phyloP scores from a whole-genome alignment of 2,329 filamentous ascomycete genomes.

The Diplodia corticola region DNA sequence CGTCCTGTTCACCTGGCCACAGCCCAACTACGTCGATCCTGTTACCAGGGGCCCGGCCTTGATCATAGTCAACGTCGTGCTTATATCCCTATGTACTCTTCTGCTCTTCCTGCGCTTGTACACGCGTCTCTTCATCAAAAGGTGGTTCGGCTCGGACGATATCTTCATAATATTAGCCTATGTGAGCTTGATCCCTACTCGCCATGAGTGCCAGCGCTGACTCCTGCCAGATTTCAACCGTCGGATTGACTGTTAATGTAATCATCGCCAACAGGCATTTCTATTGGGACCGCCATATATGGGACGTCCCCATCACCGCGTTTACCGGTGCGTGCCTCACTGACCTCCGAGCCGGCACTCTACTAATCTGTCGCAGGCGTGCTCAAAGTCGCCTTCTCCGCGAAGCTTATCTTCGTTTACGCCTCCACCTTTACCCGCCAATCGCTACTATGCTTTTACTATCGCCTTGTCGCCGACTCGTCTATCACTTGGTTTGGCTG shows the following conservation, averaged over 20 bases:
- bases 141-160: constrained; percentile 48
- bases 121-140: constrained; percentile 43
- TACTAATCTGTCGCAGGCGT: constrained; percentile 23
- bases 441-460: constrained; percentile 50
- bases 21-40: constrained; percentile 46
- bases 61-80: constrained; percentile 42
- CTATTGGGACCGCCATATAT: constrained; percentile 48
- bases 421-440: constrained; percentile 47
- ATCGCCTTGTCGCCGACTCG: constrained; percentile 46
- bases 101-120: constrained; percentile 43
- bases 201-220: not conserved
- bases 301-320: constrained; percentile 40
- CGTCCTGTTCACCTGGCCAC: constrained; percentile 42
- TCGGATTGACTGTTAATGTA: constrained; percentile 42
- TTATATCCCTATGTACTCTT: constrained; percentile 40
- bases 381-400: constrained; percentile 43
- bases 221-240: constrained; percentile 37
- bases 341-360: not conserved
- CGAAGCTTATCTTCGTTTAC: constrained; percentile 45
- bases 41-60: constrained; percentile 42
- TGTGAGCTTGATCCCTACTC: constrained; percentile 30
- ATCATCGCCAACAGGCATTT: constrained; percentile 45
- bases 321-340: constrained; percentile 19
- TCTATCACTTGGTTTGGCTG: constrained; percentile 42
- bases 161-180: constrained; percentile 43